These are phyloP conservation scores for Aspergillus flavus DNA, from an alignment of 2,329 filamentous ascomycete genomes.

Conservation along the genomic window DNA sequence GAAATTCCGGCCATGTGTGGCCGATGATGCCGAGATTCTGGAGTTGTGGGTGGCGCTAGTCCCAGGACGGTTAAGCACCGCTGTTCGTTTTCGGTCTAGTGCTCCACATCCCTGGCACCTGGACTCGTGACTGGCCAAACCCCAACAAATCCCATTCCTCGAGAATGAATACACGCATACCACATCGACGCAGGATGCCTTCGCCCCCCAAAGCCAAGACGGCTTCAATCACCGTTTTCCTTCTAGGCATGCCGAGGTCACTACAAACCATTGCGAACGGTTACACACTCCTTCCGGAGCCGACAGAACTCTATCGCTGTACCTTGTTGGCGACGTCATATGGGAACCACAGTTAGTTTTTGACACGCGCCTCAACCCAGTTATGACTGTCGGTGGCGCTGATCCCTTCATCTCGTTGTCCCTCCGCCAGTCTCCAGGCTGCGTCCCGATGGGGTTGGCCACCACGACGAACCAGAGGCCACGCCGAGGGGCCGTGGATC, in stretches of 20 bases:
- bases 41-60: constrained; percentile 5
- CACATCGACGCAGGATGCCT: not conserved
- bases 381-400: constrained; percentile 5
- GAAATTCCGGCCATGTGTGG: constrained; percentile 9
- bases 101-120: not conserved
- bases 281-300: not conserved
- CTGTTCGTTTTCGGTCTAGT: not conserved
- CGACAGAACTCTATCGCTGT: constrained; percentile 3
- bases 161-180: not conserved
- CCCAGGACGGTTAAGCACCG: not conserved
- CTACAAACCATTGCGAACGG: not conserved
- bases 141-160: not conserved
- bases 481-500: constrained; percentile 18
- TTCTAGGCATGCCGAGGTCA: constrained; percentile 4
- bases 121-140: not conserved
- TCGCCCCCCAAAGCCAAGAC: constrained; percentile 3
- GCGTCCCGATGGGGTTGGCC: constrained; percentile 10
- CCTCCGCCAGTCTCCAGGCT: constrained; percentile 5
- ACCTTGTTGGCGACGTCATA: not conserved
- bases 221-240: not conserved
- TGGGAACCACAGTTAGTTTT: constrained; percentile 4
- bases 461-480: constrained; percentile 13
- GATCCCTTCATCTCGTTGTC: constrained; percentile 15
- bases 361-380: constrained; percentile 1
- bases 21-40: constrained; percentile 14